Conservation (phyloP, 768 basidiomycete genomes). For the Lentinula raphanica region DNA sequence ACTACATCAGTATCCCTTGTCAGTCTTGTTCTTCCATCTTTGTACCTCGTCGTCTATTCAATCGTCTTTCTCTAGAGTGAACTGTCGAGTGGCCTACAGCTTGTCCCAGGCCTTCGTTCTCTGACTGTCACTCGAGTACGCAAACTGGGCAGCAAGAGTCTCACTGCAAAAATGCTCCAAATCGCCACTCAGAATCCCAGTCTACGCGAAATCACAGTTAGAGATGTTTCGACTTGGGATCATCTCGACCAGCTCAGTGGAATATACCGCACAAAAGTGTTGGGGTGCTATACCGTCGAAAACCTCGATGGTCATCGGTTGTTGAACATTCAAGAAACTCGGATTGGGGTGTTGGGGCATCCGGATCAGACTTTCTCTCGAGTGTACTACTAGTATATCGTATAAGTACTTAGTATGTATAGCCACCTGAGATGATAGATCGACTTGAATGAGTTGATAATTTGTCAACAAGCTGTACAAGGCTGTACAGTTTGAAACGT, state of each 20-base stretch:
- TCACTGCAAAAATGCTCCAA: slow-evolving; percentile 9
- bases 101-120: slow-evolving; percentile 9
- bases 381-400: background rate
- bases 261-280: slow-evolving; percentile 8
- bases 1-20: slow-evolving; percentile 12
- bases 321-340: background rate
- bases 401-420: no score
- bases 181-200: slow-evolving; percentile 11
- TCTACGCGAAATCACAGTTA: slow-evolving; percentile 12
- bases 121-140: slow-evolving; percentile 15
- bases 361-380: background rate
- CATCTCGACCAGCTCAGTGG: slow-evolving; percentile 14
- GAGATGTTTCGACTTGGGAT: slow-evolving; percentile 15
- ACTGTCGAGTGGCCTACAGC: slow-evolving; percentile 10
- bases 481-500: no score
- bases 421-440: no score
- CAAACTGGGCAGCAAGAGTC: slow-evolving; percentile 3
- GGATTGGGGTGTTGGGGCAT: background rate
- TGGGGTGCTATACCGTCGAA: slow-evolving; percentile 6
- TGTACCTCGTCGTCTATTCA: background rate
- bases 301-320: background rate
- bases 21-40: background rate
- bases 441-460: no score
- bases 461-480: no score
- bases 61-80: slow-evolving; percentile 6